phyloP scores from a whole-genome alignment of 331 rosid species.

The Erythrophleum ivorense region DNA sequence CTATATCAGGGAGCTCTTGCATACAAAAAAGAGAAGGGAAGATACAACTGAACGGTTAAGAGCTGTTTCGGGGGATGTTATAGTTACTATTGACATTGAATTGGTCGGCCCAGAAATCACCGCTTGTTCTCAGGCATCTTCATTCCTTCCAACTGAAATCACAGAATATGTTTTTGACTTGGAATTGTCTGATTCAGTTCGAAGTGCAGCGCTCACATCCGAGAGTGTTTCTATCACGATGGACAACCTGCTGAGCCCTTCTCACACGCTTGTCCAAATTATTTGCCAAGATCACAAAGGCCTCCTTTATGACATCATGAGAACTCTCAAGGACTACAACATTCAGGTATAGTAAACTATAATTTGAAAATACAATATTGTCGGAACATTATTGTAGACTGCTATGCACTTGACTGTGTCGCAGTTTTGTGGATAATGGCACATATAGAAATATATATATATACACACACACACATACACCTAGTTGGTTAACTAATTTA shows the following conservation, averaged over 20 bases:
- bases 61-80: constrained; percentile 54
- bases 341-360: constrained; percentile 67
- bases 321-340: constrained; percentile 88
- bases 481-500: constrained; percentile 3
- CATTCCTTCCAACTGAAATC: constrained; percentile 71
- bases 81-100: constrained; percentile 70
- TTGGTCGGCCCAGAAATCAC: constrained; percentile 65
- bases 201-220: constrained; percentile 52
- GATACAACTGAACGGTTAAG: constrained; percentile 61
- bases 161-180: constrained; percentile 60
- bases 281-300: constrained; percentile 90
- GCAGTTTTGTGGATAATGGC: no score
- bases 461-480: not conserved
- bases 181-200: constrained; percentile 54
- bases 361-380: not conserved
- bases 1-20: constrained; percentile 79
- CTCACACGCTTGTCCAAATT: constrained; percentile 93
- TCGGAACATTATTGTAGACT: not conserved
- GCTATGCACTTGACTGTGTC: not conserved
- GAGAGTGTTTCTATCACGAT: constrained; percentile 60
- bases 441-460: no score
- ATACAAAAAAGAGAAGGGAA: constrained; percentile 69
- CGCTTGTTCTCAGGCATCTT: constrained; percentile 66
- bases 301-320: constrained; percentile 94
- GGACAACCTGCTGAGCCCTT: constrained; percentile 85